A percentile compares a stretch with the other conserved stretches of the same genome.
These are phyloP conservation scores for Umbelopsis ramanniana DNA, from an alignment of 192 early-diverging fungal genomes.

Conservation along the genomic window DNA sequence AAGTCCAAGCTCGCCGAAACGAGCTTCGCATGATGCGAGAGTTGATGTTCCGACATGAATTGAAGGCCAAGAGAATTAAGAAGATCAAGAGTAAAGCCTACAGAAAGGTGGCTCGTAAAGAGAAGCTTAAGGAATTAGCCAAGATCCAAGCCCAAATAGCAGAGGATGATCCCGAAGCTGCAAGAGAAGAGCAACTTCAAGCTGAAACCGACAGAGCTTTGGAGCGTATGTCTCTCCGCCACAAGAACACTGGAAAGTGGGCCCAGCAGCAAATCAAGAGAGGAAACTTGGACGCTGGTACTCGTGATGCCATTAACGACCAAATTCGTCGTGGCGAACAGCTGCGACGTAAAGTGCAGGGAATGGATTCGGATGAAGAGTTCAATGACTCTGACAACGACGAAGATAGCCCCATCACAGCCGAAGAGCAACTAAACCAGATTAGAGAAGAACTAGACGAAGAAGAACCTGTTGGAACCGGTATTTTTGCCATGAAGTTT, in stretches of 20 bases:
- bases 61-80: slow-evolving; percentile 86
- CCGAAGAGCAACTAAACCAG: slow-evolving; percentile 46
- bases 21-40: slow-evolving; percentile 92
- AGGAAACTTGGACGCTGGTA: slow-evolving; percentile 58
- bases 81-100: slow-evolving; percentile 99
- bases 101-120: slow-evolving; percentile 85
- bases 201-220: slow-evolving; percentile 81
- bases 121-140: slow-evolving; percentile 61
- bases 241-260: slow-evolving; percentile 98
- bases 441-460: slow-evolving; percentile 54
- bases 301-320: slow-evolving; percentile 82
- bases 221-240: slow-evolving; percentile 91
- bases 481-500: slow-evolving; percentile 96
- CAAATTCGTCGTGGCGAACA: slow-evolving; percentile 81
- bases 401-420: slow-evolving; percentile 49
- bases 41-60: slow-evolving; percentile 91
- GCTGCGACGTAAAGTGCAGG: slow-evolving; percentile 83
- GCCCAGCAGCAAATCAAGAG: slow-evolving; percentile 80
- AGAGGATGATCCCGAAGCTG: slow-evolving; percentile 71
- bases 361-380: slow-evolving; percentile 57
- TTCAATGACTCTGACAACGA: slow-evolving; percentile 39
- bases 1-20: slow-evolving; percentile 72
- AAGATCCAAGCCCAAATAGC: slow-evolving; percentile 57
- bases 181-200: slow-evolving; percentile 66
- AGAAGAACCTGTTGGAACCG: slow-evolving; percentile 65